phyloP scores from a whole-genome alignment of 148 eudicot species.

The Camellia sinensis region DNA sequence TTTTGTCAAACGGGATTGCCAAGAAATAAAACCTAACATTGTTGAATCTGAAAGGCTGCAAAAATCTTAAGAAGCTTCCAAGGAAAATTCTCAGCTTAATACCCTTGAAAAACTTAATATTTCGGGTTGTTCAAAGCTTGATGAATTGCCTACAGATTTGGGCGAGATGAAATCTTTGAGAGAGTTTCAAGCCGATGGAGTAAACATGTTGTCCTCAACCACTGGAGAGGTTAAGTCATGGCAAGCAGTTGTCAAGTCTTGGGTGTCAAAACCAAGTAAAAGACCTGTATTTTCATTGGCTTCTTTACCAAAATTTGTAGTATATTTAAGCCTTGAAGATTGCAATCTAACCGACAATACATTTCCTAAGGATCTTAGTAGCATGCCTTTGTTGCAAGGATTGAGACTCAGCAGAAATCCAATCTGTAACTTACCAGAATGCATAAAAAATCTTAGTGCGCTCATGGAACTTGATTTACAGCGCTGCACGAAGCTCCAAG shows the following conservation, averaged over 20 bases:
- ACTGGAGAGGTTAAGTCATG: neutral
- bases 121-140: neutral
- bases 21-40: too few relatives aligned
- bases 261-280: neutral
- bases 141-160: neutral
- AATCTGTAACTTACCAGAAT: neutral
- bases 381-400: neutral
- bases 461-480: neutral
- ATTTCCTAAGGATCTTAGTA: neutral
- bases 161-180: neutral
- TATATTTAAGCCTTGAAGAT: neutral
- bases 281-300: neutral
- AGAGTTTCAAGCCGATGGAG: neutral
- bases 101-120: conserved; percentile 1
- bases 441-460: neutral
- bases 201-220: neutral
- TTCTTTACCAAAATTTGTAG: neutral
- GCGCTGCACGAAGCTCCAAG: neutral
- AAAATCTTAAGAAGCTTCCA: neutral
- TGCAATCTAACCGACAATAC: neutral
- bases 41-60: neutral
- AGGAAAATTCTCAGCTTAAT: neutral
- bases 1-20: too few relatives aligned
- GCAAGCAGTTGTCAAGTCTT: neutral
- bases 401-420: neutral